Base-by-base conservation (phyloP, 2,329 filamentous ascomycete species). In the Fusarium torreyae region DNA sequence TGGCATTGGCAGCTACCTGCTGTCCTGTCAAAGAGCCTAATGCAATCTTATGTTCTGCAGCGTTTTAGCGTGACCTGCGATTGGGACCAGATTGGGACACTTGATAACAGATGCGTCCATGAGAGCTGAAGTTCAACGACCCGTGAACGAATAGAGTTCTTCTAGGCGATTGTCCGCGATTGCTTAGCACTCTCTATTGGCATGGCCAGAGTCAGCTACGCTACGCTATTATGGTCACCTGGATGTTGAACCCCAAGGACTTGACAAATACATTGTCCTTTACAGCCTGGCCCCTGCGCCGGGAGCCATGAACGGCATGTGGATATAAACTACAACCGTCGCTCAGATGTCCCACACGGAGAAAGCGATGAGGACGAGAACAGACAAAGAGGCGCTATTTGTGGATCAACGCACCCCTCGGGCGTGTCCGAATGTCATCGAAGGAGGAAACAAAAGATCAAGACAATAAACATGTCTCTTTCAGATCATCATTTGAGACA, bases 41-140 rank as follows among this genome's bases (percentile, higher is more conserved):
- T 72, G 72, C 72, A 66, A 69, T 59, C 33, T 56, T 50, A 71
- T 71, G 72, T 72, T 56, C 63, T 73, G 72, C 70, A 74, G 63
- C 52, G 20, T 31, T 50, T 61, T 61, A 48, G 62, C 58, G 54
- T 45, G 39, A 43, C 39, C 44, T 43, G 31, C 31, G 53, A 31
- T 20, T 42, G 38, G 59, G 46, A 31, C 40, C 39, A 31, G 44
- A 22, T 33, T 40, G 42, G 38, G 46, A 58, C 26, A 22, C n/a
- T 45, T 31, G 38, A 50, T 38, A 34, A 52, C 40, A 49, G 28
- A 46, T 54, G 43, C 28, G 34, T 36, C 28, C 22, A 28, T 50
- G 40, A 59, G 22, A 56, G 33, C 33, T 43, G 45, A 51, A 13
- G 40, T 31, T 39, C 34, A 42, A 44, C 28, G 34, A 48, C 54